A percentile compares a stretch with the other conserved stretches of the same genome.
These are phyloP conservation scores for Nakaseomyces bracarensis DNA, from an alignment of 1,139 yeast genomes.

Conservation along the genomic window DNA sequence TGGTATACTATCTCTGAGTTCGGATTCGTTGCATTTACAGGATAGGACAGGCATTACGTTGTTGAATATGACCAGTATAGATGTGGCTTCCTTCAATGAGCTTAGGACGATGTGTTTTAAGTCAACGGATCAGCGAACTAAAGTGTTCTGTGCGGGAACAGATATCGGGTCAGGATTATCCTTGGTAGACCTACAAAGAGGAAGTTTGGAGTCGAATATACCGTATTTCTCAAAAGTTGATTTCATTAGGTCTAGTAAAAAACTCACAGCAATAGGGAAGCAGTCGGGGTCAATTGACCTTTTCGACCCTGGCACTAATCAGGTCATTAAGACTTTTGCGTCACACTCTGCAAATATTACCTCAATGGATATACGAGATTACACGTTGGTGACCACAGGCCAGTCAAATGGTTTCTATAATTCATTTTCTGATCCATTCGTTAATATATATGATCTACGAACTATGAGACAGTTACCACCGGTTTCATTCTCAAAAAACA, in stretches of 20 bases:
- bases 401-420: constrained; percentile 51
- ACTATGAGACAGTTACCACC: constrained; percentile 71
- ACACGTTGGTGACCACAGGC: constrained; percentile 77
- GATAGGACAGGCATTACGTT: constrained; percentile 50
- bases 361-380: constrained; percentile 71
- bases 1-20: constrained; percentile 53
- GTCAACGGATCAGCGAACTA: constrained; percentile 24
- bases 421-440: constrained; percentile 65
- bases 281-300: constrained; percentile 64
- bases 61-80: constrained; percentile 34
- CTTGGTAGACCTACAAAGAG: constrained; percentile 53
- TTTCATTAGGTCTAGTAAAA: constrained; percentile 37
- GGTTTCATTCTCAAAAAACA: constrained; percentile 49
- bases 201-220: constrained; percentile 32
- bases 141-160: constrained; percentile 41
- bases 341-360: constrained; percentile 74
- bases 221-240: constrained; percentile 37
- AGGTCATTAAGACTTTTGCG: constrained; percentile 50
- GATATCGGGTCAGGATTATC: constrained; percentile 36
- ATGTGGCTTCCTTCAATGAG: constrained; percentile 32
- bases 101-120: constrained; percentile 34
- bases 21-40: constrained; percentile 45
- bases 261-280: constrained; percentile 54
- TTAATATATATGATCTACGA: constrained; percentile 73
- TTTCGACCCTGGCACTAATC: constrained; percentile 58